phyloP scores from a whole-genome alignment of 106 monocot genomes.

The Alisma plantagoaquatica region DNA sequence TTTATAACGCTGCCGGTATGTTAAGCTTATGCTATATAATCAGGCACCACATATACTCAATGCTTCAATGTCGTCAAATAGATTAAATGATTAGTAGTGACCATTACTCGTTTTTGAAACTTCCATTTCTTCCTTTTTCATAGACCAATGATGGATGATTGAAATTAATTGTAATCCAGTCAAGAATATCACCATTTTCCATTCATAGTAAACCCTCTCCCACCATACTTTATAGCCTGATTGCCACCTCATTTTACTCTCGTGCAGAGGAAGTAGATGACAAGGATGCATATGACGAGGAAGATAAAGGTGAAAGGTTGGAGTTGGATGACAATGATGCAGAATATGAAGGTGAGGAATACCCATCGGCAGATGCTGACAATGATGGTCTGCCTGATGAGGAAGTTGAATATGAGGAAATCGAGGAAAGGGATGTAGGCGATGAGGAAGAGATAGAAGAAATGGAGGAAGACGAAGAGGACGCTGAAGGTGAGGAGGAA shows the following conservation, averaged over 20 bases:
- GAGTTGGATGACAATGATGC: slow-evolving; percentile 72
- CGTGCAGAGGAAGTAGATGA: slow-evolving; percentile 31
- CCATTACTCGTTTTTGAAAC: too few species aligned
- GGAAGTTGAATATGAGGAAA: slow-evolving; percentile 23
- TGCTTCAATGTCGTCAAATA: too few species aligned
- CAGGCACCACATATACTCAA: too few species aligned
- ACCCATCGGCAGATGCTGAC: slow-evolving; percentile 31
- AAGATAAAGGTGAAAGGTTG: slow-evolving; percentile 64
- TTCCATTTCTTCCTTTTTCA: neutral
- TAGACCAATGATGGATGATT: neutral
- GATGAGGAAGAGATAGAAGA: slow-evolving; percentile 38
- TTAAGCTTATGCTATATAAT: too few species aligned
- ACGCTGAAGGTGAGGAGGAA: slow-evolving; percentile 48
- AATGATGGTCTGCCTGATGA: slow-evolving; percentile 43
- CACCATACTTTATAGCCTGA: too few species aligned
- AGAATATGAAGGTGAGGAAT: slow-evolving; percentile 76
- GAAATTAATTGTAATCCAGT: neutral
- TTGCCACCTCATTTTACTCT: neutral
- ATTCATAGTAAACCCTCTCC: too few species aligned
- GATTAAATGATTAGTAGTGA: too few species aligned
- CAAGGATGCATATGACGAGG: slow-evolving; percentile 46
- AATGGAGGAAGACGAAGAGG: slow-evolving; percentile 45
- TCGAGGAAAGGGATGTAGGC: slow-evolving; percentile 27
- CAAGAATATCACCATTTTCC: too few species aligned
- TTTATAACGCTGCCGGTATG: too few species aligned